Evolutionary conservation across 176 grass and related monocot genomes (phyloP).

Genomic region (Poa pratensis): DNA sequence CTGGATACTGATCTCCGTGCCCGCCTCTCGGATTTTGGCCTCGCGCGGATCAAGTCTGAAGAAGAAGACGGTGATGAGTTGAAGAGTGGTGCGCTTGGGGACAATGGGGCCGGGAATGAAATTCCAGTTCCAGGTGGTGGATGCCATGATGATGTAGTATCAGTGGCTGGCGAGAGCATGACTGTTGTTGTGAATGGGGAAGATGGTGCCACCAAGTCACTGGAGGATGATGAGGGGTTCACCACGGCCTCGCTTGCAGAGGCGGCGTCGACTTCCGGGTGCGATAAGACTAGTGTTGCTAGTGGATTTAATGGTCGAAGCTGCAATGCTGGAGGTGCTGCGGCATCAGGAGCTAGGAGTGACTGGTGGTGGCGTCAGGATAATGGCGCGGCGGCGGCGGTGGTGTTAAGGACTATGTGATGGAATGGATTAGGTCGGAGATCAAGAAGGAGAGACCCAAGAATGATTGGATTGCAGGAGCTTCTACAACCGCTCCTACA

Average conservation of each 20-base stretch:
- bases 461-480: conserved; percentile 68
- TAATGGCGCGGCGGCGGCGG: conserved; percentile 40
- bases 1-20: conserved; percentile 71
- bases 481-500: conserved; percentile 38
- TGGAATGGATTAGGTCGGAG: conserved; percentile 98
- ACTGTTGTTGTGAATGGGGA: conserved; percentile 57
- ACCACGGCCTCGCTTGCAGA: conserved; percentile 54
- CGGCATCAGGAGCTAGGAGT: conserved; percentile 49
- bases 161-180: conserved; percentile 48
- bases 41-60: conserved; percentile 63
- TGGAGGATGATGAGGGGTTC: conserved; percentile 59
- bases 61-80: conserved; percentile 59
- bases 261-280: conserved; percentile 62
- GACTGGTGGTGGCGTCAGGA: conserved; percentile 99
- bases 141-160: conserved; percentile 60
- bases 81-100: conserved; percentile 38
- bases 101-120: conserved; percentile 29
- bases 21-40: conserved; percentile 89
- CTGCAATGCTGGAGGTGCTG: conserved; percentile 62
- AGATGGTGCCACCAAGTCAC: conserved; percentile 55
- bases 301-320: conserved; percentile 48
- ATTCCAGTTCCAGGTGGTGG: conserved; percentile 50
- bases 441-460: conserved; percentile 95
- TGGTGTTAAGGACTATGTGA: conserved; percentile 88
- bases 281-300: conserved; percentile 59